Evolutionary conservation across 2,329 filamentous ascomycete species (phyloP), one percentile per base, ranked within the genome.

Genomic region (Pestalotiopsis sp.): DNA sequence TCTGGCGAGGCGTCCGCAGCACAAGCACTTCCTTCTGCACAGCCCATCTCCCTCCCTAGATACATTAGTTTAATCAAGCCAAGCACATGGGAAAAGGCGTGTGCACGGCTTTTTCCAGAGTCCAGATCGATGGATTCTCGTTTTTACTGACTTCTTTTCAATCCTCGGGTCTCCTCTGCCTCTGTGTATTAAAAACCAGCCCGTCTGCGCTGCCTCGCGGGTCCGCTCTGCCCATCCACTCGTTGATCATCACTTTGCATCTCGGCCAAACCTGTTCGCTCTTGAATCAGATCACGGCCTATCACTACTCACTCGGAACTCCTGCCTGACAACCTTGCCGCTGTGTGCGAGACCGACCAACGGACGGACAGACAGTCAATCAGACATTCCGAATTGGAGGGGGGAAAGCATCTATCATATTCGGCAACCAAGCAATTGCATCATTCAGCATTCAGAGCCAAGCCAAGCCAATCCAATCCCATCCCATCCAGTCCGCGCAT

Each of bases 191-290:
- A 20, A 25, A 20, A 62, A 14, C 23, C 45, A 52, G 49, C 9
- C 61, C 61, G n/a, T 45, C 36, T 64, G 61, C 61, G 41, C 41
- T 52, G 61, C 61, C 40, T 45, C 61, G 61, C 23, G 38, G 61
- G 40, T 31, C 40, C 61, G 23, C 57, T 23, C 17, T 36, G 57
- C 27, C 31, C 57, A 59, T 36, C 27, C 57, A 59, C 57, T 59
- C 57, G 27, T 59, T 36, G 23, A 36, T 52, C 59, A 14, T 62
- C 59, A 62, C 59, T 62, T 52, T n/a, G 45, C 59, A 36, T 59
- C 31, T n/a, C 38, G 13, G 6, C 38, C 31, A 12, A 13, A 4
- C 59, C 27, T 36, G n/a, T 62, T 36, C 31, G 38, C 27, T 36
- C 38, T 11, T 20, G 27, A 59, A 23, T 11, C 9, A 13, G 20